These are phyloP conservation scores for Ilyonectria robusta DNA, from an alignment of 2,329 filamentous ascomycete genomes.

Conservation along the genomic window DNA sequence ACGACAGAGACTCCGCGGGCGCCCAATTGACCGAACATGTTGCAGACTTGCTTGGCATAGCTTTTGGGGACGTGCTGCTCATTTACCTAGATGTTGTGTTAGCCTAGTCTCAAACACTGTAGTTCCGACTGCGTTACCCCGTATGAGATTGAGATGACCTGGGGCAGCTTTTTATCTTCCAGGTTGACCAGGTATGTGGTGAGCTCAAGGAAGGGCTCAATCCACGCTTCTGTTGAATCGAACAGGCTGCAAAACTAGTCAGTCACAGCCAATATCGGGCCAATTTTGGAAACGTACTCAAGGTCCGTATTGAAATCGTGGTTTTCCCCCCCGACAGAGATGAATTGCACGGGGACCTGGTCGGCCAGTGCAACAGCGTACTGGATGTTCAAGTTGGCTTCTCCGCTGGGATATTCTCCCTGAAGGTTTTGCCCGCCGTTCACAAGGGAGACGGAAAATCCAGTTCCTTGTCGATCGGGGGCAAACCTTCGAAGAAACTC, in stretches of 20 bases:
- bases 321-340: conserved; percentile 51
- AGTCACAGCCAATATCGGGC: not conserved
- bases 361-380: conserved; percentile 53
- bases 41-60: conserved; percentile 67
- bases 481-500: conserved; percentile 69
- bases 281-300: conserved; percentile 47
- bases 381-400: conserved; percentile 58
- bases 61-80: conserved; percentile 73
- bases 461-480: conserved; percentile 64
- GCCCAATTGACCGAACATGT: conserved; percentile 75
- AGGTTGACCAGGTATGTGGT: conserved; percentile 72
- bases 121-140: conserved; percentile 60
- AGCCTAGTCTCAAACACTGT: no score
- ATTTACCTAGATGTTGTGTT: conserved; percentile 48
- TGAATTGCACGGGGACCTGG: conserved; percentile 53
- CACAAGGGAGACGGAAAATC: conserved; percentile 71
- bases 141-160: conserved; percentile 78
- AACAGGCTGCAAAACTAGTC: conserved; percentile 35
- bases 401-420: conserved; percentile 50
- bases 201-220: conserved; percentile 78
- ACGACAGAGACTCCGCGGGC: conserved; percentile 78
- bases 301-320: conserved; percentile 51
- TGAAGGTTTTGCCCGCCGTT: conserved; percentile 69
- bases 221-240: conserved; percentile 55
- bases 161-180: conserved; percentile 68